Evolutionary conservation across 2,329 filamentous ascomycete genomes (phyloP).

Genomic region (Cercospora sojina): DNA sequence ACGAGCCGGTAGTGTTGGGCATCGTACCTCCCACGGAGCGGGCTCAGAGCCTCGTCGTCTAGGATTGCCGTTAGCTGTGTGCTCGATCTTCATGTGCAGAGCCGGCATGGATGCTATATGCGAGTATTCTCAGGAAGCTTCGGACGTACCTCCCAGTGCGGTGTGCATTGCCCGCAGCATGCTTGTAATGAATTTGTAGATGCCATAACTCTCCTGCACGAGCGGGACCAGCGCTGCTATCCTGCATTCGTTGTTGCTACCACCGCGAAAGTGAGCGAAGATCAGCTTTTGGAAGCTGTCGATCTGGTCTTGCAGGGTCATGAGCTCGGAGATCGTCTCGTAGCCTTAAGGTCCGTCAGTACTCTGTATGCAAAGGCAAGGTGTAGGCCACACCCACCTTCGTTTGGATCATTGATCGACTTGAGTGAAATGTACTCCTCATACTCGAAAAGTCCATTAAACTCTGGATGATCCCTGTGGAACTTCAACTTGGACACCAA

Average conservation of each 20-base stretch:
- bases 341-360: slow-evolving; percentile 56
- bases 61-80: background rate
- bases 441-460: slow-evolving; percentile 98
- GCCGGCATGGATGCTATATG: background rate
- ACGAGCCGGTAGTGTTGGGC: slow-evolving; percentile 95
- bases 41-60: slow-evolving; percentile 83
- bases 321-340: slow-evolving; percentile 94
- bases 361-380: background rate
- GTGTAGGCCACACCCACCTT: slow-evolving; percentile 44
- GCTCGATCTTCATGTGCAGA: background rate
- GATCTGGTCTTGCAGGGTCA: slow-evolving; percentile 96
- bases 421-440: slow-evolving; percentile 98
- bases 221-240: slow-evolving; percentile 91
- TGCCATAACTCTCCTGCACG: slow-evolving; percentile 97
- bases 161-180: slow-evolving; percentile 97
- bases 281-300: slow-evolving; percentile 98
- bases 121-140: background rate
- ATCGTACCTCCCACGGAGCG: slow-evolving; percentile 83
- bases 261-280: slow-evolving; percentile 90
- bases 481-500: slow-evolving; percentile 93
- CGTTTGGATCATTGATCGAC: slow-evolving; percentile 97
- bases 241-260: slow-evolving; percentile 91
- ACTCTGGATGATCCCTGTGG: slow-evolving; percentile 93
- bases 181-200: slow-evolving; percentile 99
- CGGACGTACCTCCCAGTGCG: slow-evolving; percentile 64